Base-by-base conservation (phyloP, 768 basidiomycete genomes). In the Hysterangium stoloniferum region DNA sequence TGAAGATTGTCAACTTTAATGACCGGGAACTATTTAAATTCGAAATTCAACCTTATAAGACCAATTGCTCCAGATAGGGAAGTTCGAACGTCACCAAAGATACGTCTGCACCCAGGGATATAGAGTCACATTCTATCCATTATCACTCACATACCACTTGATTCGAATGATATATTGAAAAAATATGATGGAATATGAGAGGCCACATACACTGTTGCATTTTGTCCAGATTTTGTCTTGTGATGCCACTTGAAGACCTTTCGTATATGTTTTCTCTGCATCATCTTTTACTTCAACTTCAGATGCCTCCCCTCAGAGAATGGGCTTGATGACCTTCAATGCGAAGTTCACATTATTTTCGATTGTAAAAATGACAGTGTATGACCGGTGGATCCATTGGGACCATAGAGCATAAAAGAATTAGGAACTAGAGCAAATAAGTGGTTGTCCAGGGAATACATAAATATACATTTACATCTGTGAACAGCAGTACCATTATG, bases 311-410 rank as follows among this genome's bases (percentile, higher is more conserved):
- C 43, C 31, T 9, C 19, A 2, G 17, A 56, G 52, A 13, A 49
- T 49, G 35, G 54, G 58, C 34, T 41, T 35, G 37, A 57, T 13
- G 8, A 60, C 45, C 11, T 52, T 58, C 12, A 50, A 13, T 12
- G 46, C 17, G 40, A 20, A 40, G 32, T 31, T 52, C 11, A 53
- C 52, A 3, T 31, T 35, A 37, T 52, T 44, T 27, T 44, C 52
- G 31, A 45, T 35, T 4, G 59, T 58, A 40, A 58, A 54, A 17
- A 62, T 56, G 28, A 57, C 54, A 25, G 52, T 56, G 56, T 58
- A 42, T 60, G 59, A 1, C 59, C 59, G 4, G 59, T 60, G 1
- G 54, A 55, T 4, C 52, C 43, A 28, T 60, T 59, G 8, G 61
- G 59, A 0, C 61, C 61, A 52, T 56, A 54, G 15, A 60, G 17